Base-by-base conservation (phyloP, 2,329 filamentous ascomycete genomes). In the Botrytis medusae region DNA sequence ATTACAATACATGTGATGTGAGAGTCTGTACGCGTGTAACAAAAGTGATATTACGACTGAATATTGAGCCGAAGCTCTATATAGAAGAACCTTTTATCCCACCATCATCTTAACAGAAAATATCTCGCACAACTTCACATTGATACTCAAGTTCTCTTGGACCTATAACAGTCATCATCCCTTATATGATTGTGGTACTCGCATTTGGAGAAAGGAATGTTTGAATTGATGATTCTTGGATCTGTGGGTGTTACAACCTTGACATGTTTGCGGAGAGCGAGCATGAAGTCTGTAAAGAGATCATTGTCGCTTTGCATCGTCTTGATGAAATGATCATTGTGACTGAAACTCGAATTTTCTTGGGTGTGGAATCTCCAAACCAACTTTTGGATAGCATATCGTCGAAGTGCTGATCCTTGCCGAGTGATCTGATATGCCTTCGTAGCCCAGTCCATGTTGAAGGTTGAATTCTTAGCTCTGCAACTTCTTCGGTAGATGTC, bases 231-330 rank as follows among this genome's bases (percentile, higher is more conserved):
- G 25, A 57, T 4, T 60, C 32, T 34, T 6, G 57, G 57, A 34
- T 60, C 57, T 14, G 4, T 34, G 0, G 57, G 57, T 9, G 4
- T 5, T 29, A 0, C 32, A 10, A 22, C 18, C 0, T 6, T 7
- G 9, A 37, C 57, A 60, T 37, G 8, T 34, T 14, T 37, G 1
- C 32, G 32, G 10, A 60, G 57, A 3, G 7, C 7, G 22, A 34
- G 18, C 57, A 60, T 60, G 8, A 25, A 60, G 18, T 60, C 57
- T 9, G 2, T 25, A 10, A 60, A 60, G 20, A 60, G 7, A 10
- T 60, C 32, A 60, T 37, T 10, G 29, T 60, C 4, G 16, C 18
- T 34, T 22, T 22, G 2, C 57, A 37, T 37, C 10, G 18, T 1
- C 16, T 60, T 0, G 32, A 25, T 60, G 20, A 57, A 57, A 9